Base-by-base conservation (phyloP, 2,329 filamentous ascomycete species). In the Scytalidium sp. region DNA sequence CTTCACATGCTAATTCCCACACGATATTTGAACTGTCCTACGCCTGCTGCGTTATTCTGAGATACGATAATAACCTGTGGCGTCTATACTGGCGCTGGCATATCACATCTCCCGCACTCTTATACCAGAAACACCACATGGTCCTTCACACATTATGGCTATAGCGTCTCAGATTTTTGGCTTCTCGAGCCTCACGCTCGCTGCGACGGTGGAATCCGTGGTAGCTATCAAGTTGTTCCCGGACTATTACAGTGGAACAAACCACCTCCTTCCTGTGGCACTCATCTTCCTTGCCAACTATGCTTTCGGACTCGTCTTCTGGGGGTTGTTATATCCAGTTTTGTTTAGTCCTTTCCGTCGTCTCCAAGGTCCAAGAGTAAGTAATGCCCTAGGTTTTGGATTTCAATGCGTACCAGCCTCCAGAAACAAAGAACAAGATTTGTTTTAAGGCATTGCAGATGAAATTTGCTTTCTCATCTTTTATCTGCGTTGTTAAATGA, bases 111-210 rank as follows among this genome's bases (percentile, higher is more conserved):
- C 13, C 32, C 15, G 32, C 7, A 36, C 13, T 15, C 32, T n/a
- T 36, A 4, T 36, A 36, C 17, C 13, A n/a, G n/a, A n/a, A n/a
- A 36, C 32, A 9, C 13, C 32, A 36, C 32, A n/a, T n/a, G 32
- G 13, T 36, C 32, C 13, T 36, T 36, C 32, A n/a, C n/a, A n/a
- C n/a, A 36, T 5, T 36, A 36, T 36, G 32, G 5, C 32, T 36
- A 36, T 36, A 36, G 8, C 15, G 13, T n/a, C 32, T n/a, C 41
- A 8, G 17, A 10, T 22, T n/a, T 58, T 65, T 27, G 56, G 58
- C 46, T 40, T 65, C 11, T 56, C 55, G 41, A 59, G 52, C 47
- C 54, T 63, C 19, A 64, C 61, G 1, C 51, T 65, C 11, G 52
- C 40, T 15, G 52, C 59, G 11, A 50, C 55, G 2, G 46, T 52